Conservation (phyloP, 352 stramenopile species). For the Pythium grandisporangium region DNA sequence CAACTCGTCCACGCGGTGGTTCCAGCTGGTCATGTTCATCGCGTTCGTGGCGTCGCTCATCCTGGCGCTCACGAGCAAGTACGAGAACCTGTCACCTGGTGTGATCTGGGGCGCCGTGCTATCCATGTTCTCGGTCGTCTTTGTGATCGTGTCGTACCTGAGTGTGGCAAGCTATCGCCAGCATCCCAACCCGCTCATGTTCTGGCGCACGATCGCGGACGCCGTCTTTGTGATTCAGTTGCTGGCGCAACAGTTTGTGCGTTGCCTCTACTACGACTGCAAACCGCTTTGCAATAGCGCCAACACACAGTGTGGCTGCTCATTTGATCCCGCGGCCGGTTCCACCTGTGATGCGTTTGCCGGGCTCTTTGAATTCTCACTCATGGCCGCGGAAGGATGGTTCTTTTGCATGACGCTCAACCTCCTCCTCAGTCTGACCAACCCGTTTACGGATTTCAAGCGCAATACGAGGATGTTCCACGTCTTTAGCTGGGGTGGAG, state of each 20-base stretch:
- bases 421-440: constrained; percentile 79
- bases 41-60: constrained; percentile 54
- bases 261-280: constrained; percentile 75
- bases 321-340: constrained; percentile 21
- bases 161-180: constrained; percentile 74
- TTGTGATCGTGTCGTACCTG: constrained; percentile 78
- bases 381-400: constrained; percentile 80
- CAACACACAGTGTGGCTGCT: constrained; percentile 77
- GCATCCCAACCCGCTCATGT: constrained; percentile 84
- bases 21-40: constrained; percentile 81
- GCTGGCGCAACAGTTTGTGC: constrained; percentile 71
- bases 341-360: constrained; percentile 67
- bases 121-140: constrained; percentile 79
- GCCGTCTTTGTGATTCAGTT: constrained; percentile 78
- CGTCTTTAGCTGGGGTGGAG: constrained; percentile 72
- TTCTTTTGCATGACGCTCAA: constrained; percentile 89
- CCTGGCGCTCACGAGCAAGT: constrained; percentile 47
- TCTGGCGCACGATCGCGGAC: constrained; percentile 83
- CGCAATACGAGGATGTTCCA: constrained; percentile 79
- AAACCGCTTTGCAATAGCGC: constrained; percentile 55
- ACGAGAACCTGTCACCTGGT: constrained; percentile 70
- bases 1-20: constrained; percentile 71
- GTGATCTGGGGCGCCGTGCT: constrained; percentile 82
- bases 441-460: constrained; percentile 88
- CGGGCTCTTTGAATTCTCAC: constrained; percentile 77